A percentile compares a stretch with the other conserved stretches of the same genome.
Conservation (phyloP, 306 rosid genomes). For the Lithocarpus polystachyus region DNA sequence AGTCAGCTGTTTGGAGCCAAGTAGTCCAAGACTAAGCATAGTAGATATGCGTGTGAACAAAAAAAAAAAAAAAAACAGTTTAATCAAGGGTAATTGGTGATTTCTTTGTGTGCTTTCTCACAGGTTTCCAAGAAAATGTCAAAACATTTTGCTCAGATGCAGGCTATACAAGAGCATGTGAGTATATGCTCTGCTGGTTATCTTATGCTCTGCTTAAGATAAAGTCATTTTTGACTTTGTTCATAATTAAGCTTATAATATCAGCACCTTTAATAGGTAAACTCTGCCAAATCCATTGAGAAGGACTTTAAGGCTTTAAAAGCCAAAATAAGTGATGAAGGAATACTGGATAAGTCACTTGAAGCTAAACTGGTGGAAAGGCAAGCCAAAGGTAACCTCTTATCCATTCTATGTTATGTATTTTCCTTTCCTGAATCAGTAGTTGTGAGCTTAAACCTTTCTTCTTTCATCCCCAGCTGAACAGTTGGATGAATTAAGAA, state of each 20-base stretch:
- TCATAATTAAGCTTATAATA: neutral
- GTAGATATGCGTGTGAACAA: neutral
- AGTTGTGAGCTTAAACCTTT: conserved; percentile 8
- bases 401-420: conserved; percentile 13
- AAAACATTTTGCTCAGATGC: conserved; percentile 69
- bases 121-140: conserved; percentile 75
- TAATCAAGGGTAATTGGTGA: neutral
- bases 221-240: neutral
- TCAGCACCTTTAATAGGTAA: conserved; percentile 47
- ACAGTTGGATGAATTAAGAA: conserved; percentile 50
- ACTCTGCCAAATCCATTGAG: conserved; percentile 67
- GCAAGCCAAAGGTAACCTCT: conserved; percentile 58
- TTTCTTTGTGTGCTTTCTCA: conserved; percentile 11
- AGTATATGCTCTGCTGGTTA: conserved; percentile 4
- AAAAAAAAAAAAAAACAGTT: neutral
- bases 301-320: conserved; percentile 68
- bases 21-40: neutral
- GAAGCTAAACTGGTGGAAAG: conserved; percentile 67
- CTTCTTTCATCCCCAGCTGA: conserved; percentile 41
- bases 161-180: conserved; percentile 83
- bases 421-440: conserved; percentile 7
- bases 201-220: conserved; percentile 8
- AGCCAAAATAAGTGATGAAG: conserved; percentile 66
- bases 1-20: neutral
- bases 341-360: conserved; percentile 68